Evolutionary conservation across 306 rosid species (phyloP).

Genomic region (Vigna radiata): DNA sequence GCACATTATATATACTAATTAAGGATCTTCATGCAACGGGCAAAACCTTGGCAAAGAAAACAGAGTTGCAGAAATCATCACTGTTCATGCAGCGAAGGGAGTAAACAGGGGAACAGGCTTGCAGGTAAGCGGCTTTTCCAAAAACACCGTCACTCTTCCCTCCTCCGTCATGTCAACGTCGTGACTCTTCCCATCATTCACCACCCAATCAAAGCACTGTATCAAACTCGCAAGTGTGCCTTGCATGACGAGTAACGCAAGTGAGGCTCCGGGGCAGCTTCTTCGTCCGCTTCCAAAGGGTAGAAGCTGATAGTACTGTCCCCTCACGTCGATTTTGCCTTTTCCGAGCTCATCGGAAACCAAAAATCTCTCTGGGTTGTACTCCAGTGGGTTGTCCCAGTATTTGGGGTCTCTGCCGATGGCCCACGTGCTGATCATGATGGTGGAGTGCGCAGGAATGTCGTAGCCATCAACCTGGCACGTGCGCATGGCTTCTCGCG

Average conservation of each 20-base stretch:
- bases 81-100: conserved; percentile 16
- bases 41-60: too few relatives aligned
- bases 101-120: conserved; percentile 46
- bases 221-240: conserved; percentile 51
- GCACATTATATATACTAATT: too few relatives aligned
- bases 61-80: background rate
- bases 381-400: conserved; percentile 53
- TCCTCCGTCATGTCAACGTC: background rate
- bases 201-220: conserved; percentile 59
- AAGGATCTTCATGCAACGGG: too few relatives aligned
- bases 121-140: conserved; percentile 45
- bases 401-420: conserved; percentile 52
- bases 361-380: conserved; percentile 57
- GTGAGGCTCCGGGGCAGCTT: conserved; percentile 58
- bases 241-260: conserved; percentile 55
- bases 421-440: conserved; percentile 55
- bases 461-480: conserved; percentile 49
- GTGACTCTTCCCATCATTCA: background rate
- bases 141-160: conserved; percentile 17
- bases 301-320: conserved; percentile 50
- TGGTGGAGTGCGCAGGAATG: conserved; percentile 44
- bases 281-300: conserved; percentile 69
- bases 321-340: conserved; percentile 53
- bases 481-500: conserved; percentile 47
- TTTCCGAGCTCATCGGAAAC: conserved; percentile 20